A percentile compares a stretch with the other conserved stretches of the same genome.
phyloP scores from a whole-genome alignment of 2,329 filamentous ascomycete genomes.

The Didymella arachidicola region DNA sequence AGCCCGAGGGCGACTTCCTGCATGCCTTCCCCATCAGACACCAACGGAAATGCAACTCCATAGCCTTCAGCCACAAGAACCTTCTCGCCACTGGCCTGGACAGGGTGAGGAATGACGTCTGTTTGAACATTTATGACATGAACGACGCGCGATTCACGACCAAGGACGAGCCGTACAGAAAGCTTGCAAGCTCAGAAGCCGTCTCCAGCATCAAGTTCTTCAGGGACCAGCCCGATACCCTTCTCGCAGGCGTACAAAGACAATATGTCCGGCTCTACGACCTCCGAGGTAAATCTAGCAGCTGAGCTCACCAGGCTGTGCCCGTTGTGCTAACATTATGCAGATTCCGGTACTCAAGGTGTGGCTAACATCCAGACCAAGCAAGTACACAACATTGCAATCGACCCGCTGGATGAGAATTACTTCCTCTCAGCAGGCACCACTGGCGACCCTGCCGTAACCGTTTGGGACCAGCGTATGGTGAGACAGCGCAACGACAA shows the following conservation, averaged over 20 bases:
- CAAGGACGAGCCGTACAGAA: conserved; percentile 62
- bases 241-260: conserved; percentile 78
- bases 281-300: conserved; percentile 67
- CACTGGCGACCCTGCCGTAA: conserved; percentile 75
- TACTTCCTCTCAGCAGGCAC: conserved; percentile 82
- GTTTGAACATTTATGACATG: conserved; percentile 83
- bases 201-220: conserved; percentile 86
- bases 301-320: not conserved
- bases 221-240: conserved; percentile 74
- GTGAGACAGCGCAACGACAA: conserved; percentile 53
- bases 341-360: conserved; percentile 54
- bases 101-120: conserved; percentile 80
- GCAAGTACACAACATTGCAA: conserved; percentile 72
- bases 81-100: conserved; percentile 81
- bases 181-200: conserved; percentile 70
- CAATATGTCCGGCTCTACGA: conserved; percentile 80
- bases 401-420: conserved; percentile 81
- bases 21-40: conserved; percentile 76
- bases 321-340: conserved; percentile 23
- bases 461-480: conserved; percentile 78
- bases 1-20: conserved; percentile 54
- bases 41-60: conserved; percentile 79
- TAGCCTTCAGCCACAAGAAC: conserved; percentile 77
- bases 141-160: conserved; percentile 62
- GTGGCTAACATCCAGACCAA: conserved; percentile 62